A percentile compares a stretch with the other conserved stretches of the same genome.
Conservation (phyloP, 306 rosid genomes). For the Alnus glutinosa region DNA sequence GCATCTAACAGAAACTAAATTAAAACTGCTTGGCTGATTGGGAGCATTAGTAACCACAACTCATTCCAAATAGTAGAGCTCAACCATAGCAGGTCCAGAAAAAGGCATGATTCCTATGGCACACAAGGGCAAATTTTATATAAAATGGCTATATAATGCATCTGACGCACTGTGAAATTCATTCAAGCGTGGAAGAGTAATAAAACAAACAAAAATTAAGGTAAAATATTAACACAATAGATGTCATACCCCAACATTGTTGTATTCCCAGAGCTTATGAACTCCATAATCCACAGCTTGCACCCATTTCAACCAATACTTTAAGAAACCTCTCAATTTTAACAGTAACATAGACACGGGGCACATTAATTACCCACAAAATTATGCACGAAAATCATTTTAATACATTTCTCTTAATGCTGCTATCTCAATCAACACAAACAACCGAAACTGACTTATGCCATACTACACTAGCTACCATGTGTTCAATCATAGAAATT, state of each 20-base stretch:
- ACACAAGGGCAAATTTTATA: not conserved
- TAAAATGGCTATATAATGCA: not conserved
- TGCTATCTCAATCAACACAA: not conserved
- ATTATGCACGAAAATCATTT: not conserved
- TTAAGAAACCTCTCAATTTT: not conserved
- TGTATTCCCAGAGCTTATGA: slow-evolving; percentile 87
- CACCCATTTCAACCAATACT: slow-evolving; percentile 20
- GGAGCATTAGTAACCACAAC: not conserved
- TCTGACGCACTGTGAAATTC: not conserved
- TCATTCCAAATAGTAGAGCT: not conserved
- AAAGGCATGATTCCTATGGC: not conserved
- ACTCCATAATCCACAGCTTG: slow-evolving; percentile 99
- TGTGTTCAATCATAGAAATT: no score
- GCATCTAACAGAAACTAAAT: not conserved
- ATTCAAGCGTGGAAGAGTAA: not conserved
- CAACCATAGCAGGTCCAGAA: not conserved
- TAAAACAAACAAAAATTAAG: not conserved
- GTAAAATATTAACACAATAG: not conserved
- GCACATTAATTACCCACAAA: not conserved
- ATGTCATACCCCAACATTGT: slow-evolving; percentile 81
- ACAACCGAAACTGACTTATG: not conserved
- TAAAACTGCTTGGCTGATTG: not conserved
- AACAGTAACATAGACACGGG: not conserved
- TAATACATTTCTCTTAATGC: not conserved
- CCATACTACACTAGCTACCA: no score